phyloP scores from a whole-genome alignment of 148 eudicot genomes.

The Polygonum aviculare region DNA sequence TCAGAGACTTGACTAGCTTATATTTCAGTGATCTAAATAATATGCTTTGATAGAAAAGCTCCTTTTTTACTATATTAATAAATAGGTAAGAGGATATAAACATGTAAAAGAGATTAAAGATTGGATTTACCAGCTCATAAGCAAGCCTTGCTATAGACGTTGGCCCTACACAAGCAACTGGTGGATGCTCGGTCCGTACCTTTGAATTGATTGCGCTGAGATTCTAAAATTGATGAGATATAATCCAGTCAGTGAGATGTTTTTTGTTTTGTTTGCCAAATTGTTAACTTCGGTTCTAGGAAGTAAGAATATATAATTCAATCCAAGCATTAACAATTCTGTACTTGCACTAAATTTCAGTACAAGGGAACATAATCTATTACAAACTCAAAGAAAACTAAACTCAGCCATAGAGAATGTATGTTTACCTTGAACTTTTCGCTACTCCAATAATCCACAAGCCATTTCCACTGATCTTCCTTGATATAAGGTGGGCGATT shows the following conservation, averaged over 20 bases:
- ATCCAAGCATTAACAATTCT: too few relatives aligned
- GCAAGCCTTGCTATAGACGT: not conserved
- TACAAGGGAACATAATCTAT: not conserved
- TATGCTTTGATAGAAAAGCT: too few relatives aligned
- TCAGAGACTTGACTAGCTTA: not conserved
- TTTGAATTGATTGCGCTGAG: constrained; percentile 1
- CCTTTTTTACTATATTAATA: too few relatives aligned
- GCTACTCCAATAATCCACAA: constrained; percentile 5
- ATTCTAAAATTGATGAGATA: not conserved
- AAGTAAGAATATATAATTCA: not conserved
- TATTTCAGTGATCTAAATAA: too few relatives aligned
- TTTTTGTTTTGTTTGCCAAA: not conserved
- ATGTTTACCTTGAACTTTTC: not conserved
- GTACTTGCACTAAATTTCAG: not conserved
- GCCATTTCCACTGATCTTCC: constrained; percentile 7
- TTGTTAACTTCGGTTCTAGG: not conserved
- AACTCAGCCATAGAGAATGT: not conserved
- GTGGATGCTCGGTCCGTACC: not conserved
- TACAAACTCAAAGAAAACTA: not conserved
- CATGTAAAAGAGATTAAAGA: not conserved
- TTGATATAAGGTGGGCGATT: constrained; percentile 2
- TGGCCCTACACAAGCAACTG: not conserved
- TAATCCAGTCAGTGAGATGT: not conserved
- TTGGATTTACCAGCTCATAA: constrained; percentile 4
- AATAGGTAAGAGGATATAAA: not conserved